Evolutionary conservation across 139 green algal species (phyloP), one percentile per base, ranked within the genome.

Genomic region (Chlorella vulgaris): DNA sequence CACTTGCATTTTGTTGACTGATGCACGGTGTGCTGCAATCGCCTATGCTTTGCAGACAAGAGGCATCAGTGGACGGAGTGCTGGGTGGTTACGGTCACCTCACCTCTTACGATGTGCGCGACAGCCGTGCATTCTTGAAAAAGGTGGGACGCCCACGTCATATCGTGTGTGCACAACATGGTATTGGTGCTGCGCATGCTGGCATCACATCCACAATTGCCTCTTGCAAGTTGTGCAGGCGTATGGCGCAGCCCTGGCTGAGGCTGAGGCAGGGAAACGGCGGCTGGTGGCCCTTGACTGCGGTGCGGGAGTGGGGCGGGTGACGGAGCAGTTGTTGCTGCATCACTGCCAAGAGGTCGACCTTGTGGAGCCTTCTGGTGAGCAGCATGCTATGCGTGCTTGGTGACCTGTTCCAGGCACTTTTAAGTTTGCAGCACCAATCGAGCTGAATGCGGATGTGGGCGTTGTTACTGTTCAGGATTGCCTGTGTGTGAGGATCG

Each of bases 221-320:
- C n/a, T n/a, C n/a, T n/a, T n/a, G n/a, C n/a, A n/a, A n/a, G n/a
- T 1, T 29, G 13, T 47, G 67, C 90, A 94, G 86, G 83, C 67
- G 0, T 88, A 92, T 81, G 81, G 85, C 21, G 36, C 81, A 36
- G 76, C 85, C n/a, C 70, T 95, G 35, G 58, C 88, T 24, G 82
- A 88, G 51, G 92, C 88, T n/a, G 81, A 73, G 71, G 68, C 82
- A n/a, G 78, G 83, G 0, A 60, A 79, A n/a, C 79, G 84, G 55
- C 79, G 77, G 47, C 61, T 93, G 10, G 80, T 89, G 5, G 89
- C 86, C 22, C 40, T 92, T 22, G 96, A 99, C 77, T 98, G 95
- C 81, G 96, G 96, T 8, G 96, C 96, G 13, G 96, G 96, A 19
- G 92, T 99, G 33, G 96, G 96, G 6, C 88, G 96, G 6, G 94